phyloP scores from a whole-genome alignment of 352 stramenopile genomes.

The Phytopythium helicoides region DNA sequence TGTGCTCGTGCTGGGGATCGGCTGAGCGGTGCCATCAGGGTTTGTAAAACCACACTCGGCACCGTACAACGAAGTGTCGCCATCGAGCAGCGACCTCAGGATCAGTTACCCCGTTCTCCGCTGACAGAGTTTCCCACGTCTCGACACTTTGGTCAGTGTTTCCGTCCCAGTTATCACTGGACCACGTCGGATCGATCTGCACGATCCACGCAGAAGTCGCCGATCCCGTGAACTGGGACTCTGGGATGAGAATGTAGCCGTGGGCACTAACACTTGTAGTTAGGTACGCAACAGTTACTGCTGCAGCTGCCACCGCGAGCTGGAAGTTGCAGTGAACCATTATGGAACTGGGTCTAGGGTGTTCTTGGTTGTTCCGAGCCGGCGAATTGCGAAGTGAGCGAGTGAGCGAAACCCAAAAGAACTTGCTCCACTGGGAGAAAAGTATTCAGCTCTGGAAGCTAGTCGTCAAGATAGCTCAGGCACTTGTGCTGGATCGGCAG shows the following conservation, averaged over 20 bases:
- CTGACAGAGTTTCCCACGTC: constrained; percentile 17
- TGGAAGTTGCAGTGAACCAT: constrained; percentile 7
- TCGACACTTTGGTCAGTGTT: constrained; percentile 24
- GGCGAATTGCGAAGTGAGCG: too few species aligned
- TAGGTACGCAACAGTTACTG: too few species aligned
- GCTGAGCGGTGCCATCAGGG: constrained; percentile 24
- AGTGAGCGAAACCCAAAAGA: too few species aligned
- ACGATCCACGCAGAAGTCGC: constrained; percentile 25
- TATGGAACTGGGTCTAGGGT: too few species aligned
- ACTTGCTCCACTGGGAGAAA: too few species aligned
- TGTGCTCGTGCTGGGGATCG: constrained; percentile 28
- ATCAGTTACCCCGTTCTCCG: constrained; percentile 25
- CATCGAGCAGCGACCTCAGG: constrained; percentile 24
- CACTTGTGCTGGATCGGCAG: too few species aligned
- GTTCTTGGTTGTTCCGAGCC: too few species aligned
- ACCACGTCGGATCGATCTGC: constrained; percentile 27
- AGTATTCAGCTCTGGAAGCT: too few species aligned
- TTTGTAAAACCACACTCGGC: constrained; percentile 30
- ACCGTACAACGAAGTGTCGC: constrained; percentile 32
- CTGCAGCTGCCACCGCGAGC: too few species aligned
- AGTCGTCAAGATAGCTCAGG: too few species aligned
- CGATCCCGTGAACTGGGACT: constrained; percentile 24
- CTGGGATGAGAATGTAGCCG: constrained; percentile 28
- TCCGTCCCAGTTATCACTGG: constrained; percentile 25
- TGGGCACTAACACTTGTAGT: constrained; percentile 20